A percentile compares a stretch with the other conserved stretches of the same genome.
phyloP scores from a whole-genome alignment of 2,329 filamentous ascomycete genomes.

The Hymenoscyphus occultus region DNA sequence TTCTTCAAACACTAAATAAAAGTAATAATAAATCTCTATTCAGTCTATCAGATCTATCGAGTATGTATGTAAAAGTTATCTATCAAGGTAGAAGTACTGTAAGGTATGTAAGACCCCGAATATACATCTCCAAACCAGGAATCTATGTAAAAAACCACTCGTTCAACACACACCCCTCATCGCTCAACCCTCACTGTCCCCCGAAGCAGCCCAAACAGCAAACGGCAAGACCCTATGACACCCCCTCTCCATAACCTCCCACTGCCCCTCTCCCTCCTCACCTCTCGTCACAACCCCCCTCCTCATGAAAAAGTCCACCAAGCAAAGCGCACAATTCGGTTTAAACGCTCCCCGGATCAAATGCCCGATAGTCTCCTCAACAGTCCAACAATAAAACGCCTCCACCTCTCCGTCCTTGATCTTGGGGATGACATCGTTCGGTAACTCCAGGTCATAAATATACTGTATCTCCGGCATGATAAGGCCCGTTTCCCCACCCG shows the following conservation, averaged over 20 bases:
- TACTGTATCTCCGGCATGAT: conserved; percentile 91
- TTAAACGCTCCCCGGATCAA: conserved; percentile 78
- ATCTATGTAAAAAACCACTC: background rate
- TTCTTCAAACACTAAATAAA: too few species aligned
- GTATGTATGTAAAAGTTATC: too few species aligned
- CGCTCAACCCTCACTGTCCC: background rate
- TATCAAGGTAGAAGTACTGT: too few species aligned
- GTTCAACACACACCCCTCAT: background rate
- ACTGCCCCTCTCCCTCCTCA: conserved; percentile 71
- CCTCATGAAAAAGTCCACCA: conserved; percentile 87
- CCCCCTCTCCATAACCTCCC: conserved; percentile 69
- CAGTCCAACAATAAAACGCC: conserved; percentile 71
- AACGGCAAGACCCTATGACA: conserved; percentile 80
- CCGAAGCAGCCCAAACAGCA: conserved; percentile 42
- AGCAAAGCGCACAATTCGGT: conserved; percentile 81
- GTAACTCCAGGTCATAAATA: conserved; percentile 83
- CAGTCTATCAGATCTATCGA: too few species aligned
- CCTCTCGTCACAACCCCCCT: conserved; percentile 70
- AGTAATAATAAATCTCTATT: too few species aligned
- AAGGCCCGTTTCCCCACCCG: conserved; percentile 76
- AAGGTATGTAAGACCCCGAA: too few species aligned
- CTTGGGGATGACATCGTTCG: conserved; percentile 62
- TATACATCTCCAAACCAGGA: too few species aligned
- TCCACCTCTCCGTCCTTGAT: conserved; percentile 90
- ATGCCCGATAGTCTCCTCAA: conserved; percentile 69